phyloP scores from a whole-genome alignment of 2,329 filamentous ascomycete species.

The Botrytis pseudocinerea region DNA sequence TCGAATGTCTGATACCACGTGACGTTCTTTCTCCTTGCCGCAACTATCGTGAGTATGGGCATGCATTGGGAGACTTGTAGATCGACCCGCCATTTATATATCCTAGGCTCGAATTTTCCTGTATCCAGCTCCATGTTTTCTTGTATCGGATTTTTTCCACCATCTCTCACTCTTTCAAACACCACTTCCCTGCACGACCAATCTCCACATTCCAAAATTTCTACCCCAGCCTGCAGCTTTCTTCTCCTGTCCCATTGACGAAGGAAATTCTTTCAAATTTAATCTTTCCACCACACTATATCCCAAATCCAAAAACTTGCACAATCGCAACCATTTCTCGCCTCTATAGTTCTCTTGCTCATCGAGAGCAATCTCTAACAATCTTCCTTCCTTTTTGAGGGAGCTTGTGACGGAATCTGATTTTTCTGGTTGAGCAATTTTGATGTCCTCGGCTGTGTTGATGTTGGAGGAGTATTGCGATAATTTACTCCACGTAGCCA shows the following conservation, averaged over 20 bases:
- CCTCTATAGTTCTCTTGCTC: constrained; percentile 15
- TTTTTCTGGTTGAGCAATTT: neutral
- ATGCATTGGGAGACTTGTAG: neutral
- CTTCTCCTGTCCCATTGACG: neutral
- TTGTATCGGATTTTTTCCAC: neutral
- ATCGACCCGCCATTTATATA: too few species aligned
- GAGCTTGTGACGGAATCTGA: neutral
- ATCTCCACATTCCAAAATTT: constrained; percentile 3
- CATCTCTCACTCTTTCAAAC: neutral
- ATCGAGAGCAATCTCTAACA: constrained; percentile 16
- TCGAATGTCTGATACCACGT: neutral
- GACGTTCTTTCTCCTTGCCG: neutral
- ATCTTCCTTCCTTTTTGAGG: constrained; percentile 6
- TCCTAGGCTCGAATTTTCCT: too few species aligned
- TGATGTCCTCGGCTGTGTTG: neutral
- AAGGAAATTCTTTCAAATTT: constrained; percentile 22
- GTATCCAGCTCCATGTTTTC: neutral
- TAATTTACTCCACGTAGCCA: constrained; percentile 13
- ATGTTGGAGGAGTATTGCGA: neutral
- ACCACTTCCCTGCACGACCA: constrained; percentile 13
- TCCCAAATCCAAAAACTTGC: constrained; percentile 19
- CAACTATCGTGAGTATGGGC: neutral
- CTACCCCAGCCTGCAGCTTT: neutral
- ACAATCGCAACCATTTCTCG: constrained; percentile 22
- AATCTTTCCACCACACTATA: constrained; percentile 24